These are phyloP conservation scores for Leccinum pachyderme DNA, from an alignment of 1,284 basidiomycete species.

Conservation along the genomic window DNA sequence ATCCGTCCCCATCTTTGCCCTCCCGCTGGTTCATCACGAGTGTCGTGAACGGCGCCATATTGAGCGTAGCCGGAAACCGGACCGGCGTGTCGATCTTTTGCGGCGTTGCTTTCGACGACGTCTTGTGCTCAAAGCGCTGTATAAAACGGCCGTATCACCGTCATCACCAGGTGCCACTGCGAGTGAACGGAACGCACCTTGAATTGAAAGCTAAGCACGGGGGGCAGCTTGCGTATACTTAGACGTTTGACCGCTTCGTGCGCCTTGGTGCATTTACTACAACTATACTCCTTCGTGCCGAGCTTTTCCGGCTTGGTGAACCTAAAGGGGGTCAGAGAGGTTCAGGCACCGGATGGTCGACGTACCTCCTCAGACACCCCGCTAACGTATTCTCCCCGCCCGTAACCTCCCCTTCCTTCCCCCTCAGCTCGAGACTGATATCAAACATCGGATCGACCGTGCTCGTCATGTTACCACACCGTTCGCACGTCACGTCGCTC, in stretches of 20 bases:
- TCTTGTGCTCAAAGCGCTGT: constrained; percentile 90
- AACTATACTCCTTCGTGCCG: constrained; percentile 69
- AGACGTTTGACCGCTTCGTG: constrained; percentile 82
- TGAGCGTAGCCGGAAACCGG: constrained; percentile 79
- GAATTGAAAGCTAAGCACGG: constrained; percentile 92
- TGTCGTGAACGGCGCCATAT: constrained; percentile 88
- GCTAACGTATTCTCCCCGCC: constrained; percentile 58
- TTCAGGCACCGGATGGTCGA: constrained; percentile 1
- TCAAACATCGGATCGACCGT: constrained; percentile 92
- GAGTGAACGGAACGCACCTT: constrained; percentile 55
- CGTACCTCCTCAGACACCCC: constrained; percentile 67
- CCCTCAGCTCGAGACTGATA: constrained; percentile 82
- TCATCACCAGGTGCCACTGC: neutral
- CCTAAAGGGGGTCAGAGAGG: constrained; percentile 35
- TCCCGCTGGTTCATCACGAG: constrained; percentile 44
- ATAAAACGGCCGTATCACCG: neutral
- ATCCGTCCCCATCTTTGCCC: constrained; percentile 42
- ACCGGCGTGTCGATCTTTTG: constrained; percentile 87
- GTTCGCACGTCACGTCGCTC: constrained; percentile 86
- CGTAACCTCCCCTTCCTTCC: constrained; percentile 44
- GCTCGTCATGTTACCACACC: constrained; percentile 72
- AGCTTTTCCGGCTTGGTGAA: constrained; percentile 78
- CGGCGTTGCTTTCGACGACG: constrained; percentile 64
- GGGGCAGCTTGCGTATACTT: constrained; percentile 82
- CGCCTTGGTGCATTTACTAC: constrained; percentile 68